A percentile compares a stretch with the other conserved stretches of the same genome.
Conservation (phyloP, 2,329 filamentous ascomycete species). For the Fusarium fujikuroi region DNA sequence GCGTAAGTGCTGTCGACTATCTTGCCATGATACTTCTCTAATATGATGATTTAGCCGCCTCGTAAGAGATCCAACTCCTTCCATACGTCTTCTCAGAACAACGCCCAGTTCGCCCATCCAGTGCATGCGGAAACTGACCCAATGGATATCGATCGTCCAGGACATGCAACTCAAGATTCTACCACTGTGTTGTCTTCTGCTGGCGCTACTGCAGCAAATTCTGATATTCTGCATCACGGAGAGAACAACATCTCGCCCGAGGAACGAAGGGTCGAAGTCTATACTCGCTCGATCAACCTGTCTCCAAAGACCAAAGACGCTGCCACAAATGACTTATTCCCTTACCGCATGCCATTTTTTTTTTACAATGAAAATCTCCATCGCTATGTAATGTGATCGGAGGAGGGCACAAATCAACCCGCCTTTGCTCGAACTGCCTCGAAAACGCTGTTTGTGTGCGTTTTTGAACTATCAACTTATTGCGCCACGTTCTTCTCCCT, state of each 20-base stretch:
- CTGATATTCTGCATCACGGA: neutral
- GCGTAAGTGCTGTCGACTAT: neutral
- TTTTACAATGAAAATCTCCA: accelerated
- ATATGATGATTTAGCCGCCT: neutral
- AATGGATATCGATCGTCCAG: neutral
- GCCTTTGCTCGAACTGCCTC: neutral
- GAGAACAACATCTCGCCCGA: neutral
- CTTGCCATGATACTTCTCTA: neutral
- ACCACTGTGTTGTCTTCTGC: too few species aligned
- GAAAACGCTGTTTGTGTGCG: neutral
- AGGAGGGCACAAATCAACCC: neutral
- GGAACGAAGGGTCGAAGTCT: neutral
- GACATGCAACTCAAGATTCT: neutral
- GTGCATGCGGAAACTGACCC: neutral
- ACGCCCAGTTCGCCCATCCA: neutral
- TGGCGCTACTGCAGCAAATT: neutral
- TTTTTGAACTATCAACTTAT: neutral
- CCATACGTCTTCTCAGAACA: neutral
- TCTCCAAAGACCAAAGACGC: too few species aligned
- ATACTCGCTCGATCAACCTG: neutral
- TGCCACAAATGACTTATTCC: neutral
- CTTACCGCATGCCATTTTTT: neutral
- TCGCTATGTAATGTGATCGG: neutral
- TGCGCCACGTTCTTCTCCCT: neutral
- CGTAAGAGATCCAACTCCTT: neutral